Percentiles rank a stretch among this genome's conserved stretches.
These are phyloP conservation scores for Fusarium robinianum DNA, from an alignment of 2,329 filamentous ascomycete genomes.

Conservation along the genomic window DNA sequence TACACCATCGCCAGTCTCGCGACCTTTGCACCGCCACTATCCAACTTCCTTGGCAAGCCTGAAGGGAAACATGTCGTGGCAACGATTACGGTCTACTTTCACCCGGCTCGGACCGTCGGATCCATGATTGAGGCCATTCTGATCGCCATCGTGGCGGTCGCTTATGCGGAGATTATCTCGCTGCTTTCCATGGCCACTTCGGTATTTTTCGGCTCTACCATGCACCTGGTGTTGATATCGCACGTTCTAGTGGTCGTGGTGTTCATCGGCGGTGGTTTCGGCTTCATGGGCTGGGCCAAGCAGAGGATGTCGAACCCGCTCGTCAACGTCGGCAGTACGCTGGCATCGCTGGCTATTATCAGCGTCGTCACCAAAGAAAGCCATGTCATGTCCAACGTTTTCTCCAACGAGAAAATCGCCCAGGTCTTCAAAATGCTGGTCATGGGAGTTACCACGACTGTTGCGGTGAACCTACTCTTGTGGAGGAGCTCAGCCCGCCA, in stretches of 20 bases:
- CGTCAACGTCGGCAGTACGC: constrained; percentile 82
- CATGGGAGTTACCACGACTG: constrained; percentile 73
- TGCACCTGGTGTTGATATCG: constrained; percentile 70
- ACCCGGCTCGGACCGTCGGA: constrained; percentile 82
- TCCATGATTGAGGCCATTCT: constrained; percentile 88
- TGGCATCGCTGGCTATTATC: constrained; percentile 86
- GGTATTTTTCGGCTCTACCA: constrained; percentile 71
- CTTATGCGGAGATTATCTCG: constrained; percentile 70
- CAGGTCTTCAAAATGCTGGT: constrained; percentile 83
- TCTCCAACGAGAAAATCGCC: constrained; percentile 78
- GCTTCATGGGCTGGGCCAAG: constrained; percentile 87
- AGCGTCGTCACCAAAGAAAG: constrained; percentile 90
- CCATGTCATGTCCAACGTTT: constrained; percentile 79
- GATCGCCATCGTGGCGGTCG: constrained; percentile 75
- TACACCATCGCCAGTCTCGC: constrained; percentile 85
- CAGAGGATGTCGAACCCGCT: constrained; percentile 76
- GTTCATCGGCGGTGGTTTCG: constrained; percentile 84
- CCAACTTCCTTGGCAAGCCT: constrained; percentile 74
- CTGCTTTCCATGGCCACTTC: constrained; percentile 86
- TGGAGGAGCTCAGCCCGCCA: constrained; percentile 78
- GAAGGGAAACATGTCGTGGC: constrained; percentile 95
- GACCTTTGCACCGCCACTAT: constrained; percentile 77
- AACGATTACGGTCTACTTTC: constrained; percentile 93
- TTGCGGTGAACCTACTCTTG: constrained; percentile 73
- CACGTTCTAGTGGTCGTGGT: constrained; percentile 79